Conservation (phyloP, 148 eudicot genomes). For the Vaccinium macrocarpon region DNA sequence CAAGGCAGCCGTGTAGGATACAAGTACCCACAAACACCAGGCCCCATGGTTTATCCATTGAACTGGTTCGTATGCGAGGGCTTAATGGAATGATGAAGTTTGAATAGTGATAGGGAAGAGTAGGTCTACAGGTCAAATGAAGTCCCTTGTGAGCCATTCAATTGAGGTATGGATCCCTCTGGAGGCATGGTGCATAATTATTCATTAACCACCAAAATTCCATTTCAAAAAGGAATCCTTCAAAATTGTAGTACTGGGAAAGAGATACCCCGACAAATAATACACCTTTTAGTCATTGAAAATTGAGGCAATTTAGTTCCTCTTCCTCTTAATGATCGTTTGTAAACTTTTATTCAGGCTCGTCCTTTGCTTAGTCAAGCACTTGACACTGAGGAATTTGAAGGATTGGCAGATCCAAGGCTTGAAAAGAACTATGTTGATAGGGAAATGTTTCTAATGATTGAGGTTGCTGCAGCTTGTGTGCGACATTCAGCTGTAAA, state of each 20-base stretch:
- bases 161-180: neutral
- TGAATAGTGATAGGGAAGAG: neutral
- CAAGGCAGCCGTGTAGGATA: neutral
- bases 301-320: slow-evolving; percentile 2
- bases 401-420: slow-evolving; percentile 60
- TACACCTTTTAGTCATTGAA: neutral
- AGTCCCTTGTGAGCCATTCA: neutral
- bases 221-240: neutral
- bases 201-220: neutral
- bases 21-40: neutral
- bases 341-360: slow-evolving; percentile 48
- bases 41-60: neutral
- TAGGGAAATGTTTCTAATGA: slow-evolving; percentile 57
- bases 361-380: slow-evolving; percentile 84
- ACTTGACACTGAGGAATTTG: slow-evolving; percentile 53
- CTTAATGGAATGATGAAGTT: neutral
- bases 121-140: neutral
- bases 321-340: neutral
- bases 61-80: neutral
- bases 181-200: neutral
- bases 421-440: slow-evolving; percentile 57
- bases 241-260: neutral
- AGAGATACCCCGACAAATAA: neutral
- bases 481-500: slow-evolving; percentile 73
- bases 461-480: slow-evolving; percentile 92